Conservation (phyloP, 768 basidiomycete genomes). For the Kondoa malvinella region DNA sequence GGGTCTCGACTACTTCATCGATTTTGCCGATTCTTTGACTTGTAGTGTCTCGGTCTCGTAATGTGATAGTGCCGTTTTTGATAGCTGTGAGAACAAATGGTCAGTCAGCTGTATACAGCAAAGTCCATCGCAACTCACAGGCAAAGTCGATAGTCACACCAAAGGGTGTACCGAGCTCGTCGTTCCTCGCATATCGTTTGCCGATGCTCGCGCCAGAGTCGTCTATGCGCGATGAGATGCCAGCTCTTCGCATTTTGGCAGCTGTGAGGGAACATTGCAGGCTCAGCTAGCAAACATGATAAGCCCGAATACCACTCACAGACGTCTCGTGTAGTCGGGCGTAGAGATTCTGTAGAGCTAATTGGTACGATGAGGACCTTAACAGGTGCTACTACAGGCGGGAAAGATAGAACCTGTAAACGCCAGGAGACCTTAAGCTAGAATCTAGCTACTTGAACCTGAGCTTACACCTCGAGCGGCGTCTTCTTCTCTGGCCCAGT, state of each 20-base stretch:
- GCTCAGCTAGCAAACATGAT: neutral
- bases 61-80: slow-evolving; percentile 80
- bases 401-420: slow-evolving; percentile 71
- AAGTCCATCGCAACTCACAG: slow-evolving; percentile 37
- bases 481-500: slow-evolving; percentile 86
- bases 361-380: slow-evolving; percentile 93
- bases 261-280: slow-evolving; percentile 37
- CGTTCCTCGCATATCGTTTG: slow-evolving; percentile 91
- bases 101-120: neutral
- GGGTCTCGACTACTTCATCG: slow-evolving; percentile 68
- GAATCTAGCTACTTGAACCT: slow-evolving; percentile 17
- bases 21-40: slow-evolving; percentile 76
- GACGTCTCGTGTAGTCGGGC: slow-evolving; percentile 67
- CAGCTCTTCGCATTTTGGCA: slow-evolving; percentile 64
- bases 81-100: slow-evolving; percentile 42
- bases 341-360: slow-evolving; percentile 66
- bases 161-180: slow-evolving; percentile 94
- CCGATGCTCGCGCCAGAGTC: slow-evolving; percentile 91
- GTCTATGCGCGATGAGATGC: slow-evolving; percentile 83
- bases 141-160: slow-evolving; percentile 95
- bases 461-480: slow-evolving; percentile 57
- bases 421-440: slow-evolving; percentile 18
- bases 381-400: slow-evolving; percentile 76
- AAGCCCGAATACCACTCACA: slow-evolving; percentile 46
- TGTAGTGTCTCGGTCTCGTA: slow-evolving; percentile 88